phyloP scores from a whole-genome alignment of 1,284 basidiomycete genomes.

The Heimioporus retisporus region DNA sequence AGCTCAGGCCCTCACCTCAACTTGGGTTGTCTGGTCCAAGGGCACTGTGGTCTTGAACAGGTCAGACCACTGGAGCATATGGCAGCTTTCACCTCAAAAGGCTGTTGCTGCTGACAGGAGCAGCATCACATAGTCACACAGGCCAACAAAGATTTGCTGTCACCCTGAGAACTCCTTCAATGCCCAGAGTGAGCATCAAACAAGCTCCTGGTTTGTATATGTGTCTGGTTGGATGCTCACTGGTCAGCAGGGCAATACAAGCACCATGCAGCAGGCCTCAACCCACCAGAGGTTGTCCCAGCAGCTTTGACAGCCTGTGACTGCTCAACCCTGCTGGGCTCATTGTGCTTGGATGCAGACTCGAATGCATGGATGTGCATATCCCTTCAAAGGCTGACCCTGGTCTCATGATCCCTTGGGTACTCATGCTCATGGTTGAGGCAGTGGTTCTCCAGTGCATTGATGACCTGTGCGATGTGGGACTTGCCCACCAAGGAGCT shows the following conservation, averaged over 20 bases:
- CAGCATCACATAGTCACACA: too few relatives aligned
- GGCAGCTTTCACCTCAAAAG: too few relatives aligned
- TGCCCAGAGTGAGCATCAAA: too few relatives aligned
- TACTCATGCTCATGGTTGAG: slow-evolving; percentile 21
- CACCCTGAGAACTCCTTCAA: too few relatives aligned
- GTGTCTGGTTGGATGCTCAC: too few relatives aligned
- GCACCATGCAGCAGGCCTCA: not conserved
- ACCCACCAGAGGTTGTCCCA: slow-evolving; percentile 30
- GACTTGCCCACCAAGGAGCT: slow-evolving; percentile 24
- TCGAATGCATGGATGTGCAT: slow-evolving; percentile 22
- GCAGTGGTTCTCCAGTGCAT: slow-evolving; percentile 21
- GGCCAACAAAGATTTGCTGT: too few relatives aligned
- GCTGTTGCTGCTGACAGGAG: too few relatives aligned
- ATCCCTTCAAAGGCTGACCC: slow-evolving; percentile 14
- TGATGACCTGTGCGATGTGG: slow-evolving; percentile 22
- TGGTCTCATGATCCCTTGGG: slow-evolving; percentile 11
- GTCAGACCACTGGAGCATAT: too few relatives aligned
- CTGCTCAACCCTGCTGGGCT: slow-evolving; percentile 19
- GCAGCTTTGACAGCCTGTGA: slow-evolving; percentile 29
- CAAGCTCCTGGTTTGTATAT: too few relatives aligned
- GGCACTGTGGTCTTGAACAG: too few relatives aligned
- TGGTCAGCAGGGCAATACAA: slow-evolving; percentile 27
- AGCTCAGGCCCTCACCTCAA: too few relatives aligned
- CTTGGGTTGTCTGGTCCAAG: too few relatives aligned
- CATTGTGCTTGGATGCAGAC: slow-evolving; percentile 22